Evolutionary conservation across 2,329 filamentous ascomycete species (phyloP), one percentile per base, ranked within the genome.

Genomic region (Leptographium flavum): DNA sequence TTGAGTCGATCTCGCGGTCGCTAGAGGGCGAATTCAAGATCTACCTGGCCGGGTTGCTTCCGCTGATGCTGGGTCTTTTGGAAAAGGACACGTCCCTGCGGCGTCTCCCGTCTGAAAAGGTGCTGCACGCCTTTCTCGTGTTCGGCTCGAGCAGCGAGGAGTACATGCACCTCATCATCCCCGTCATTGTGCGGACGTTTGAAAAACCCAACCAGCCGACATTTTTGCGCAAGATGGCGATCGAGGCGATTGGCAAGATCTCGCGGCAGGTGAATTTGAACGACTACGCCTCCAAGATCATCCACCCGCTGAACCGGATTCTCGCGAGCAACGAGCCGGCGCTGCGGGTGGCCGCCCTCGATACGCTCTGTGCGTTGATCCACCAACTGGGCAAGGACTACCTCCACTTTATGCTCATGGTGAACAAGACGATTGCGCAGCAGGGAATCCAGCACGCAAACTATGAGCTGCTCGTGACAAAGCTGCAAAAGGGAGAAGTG

Each of bases 151-250:
- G 88, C 57, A 85, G 84, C 11, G 92, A 98, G 60, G 92, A 98
- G 60, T 98, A 98, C 61, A 98, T 98, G 92, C 92, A 98, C 60
- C 71, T 98, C 43, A 96, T 99, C 53, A 86, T 98, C 43, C 92
- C 92, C 0, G 87, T 94, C 31, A 87, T 98, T 56, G 88, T 98
- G 9, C 80, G 83, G 38, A 83, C 94, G 41, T 96, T 98, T 57
- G 90, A 98, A 60, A 93, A 87, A 57, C 76, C 83, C 28, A 80
- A 83, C 11, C 85, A 93, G 51, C 87, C 87, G 8, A 68, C 76
- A 1, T 81, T 81, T 48, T 77, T 95, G 40, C 76, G 87, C 44
- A 93, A 87, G 61, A 79, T 81, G 22, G 90, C 90, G 0, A 96
- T 98, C 53, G 93, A 98, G 56, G 94, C 87, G 0, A 80, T 98